phyloP scores from a whole-genome alignment of 2,329 filamentous ascomycete genomes.

The Xylariaceae sp. region DNA sequence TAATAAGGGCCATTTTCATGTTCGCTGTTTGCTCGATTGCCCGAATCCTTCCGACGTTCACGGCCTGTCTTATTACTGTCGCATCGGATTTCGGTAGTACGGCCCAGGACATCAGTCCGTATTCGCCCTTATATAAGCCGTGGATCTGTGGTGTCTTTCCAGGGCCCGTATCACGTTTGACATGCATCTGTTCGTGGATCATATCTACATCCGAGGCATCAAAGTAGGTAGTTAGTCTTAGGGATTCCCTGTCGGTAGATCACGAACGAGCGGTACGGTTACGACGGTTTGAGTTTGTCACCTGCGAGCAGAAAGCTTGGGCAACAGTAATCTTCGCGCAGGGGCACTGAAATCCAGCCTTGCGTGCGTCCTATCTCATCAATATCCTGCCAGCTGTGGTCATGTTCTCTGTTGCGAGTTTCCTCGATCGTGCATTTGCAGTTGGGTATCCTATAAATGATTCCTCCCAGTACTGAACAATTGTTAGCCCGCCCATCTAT shows the following conservation, averaged over 20 bases:
- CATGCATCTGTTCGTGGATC: neutral
- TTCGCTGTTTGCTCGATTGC: no score
- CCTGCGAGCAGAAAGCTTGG: neutral
- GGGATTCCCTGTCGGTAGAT: neutral
- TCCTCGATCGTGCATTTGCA: slow-evolving; percentile 1
- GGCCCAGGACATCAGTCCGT: no score
- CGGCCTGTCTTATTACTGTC: no score
- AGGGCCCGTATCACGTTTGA: no score
- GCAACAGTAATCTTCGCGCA: neutral
- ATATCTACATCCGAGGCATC: neutral
- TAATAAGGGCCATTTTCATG: no score
- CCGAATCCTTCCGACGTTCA: no score
- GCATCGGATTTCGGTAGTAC: no score
- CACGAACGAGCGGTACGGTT: neutral
- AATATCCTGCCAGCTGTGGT: slow-evolving; percentile 1
- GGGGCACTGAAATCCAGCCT: neutral
- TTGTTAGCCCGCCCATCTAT: slow-evolving; percentile 2
- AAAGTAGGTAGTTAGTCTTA: neutral
- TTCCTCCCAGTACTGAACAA: neutral
- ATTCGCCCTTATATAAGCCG: no score
- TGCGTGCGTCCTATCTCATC: slow-evolving; percentile 2
- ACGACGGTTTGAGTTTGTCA: neutral
- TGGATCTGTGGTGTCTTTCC: no score
- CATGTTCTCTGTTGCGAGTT: slow-evolving; percentile 2
- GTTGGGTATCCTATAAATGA: slow-evolving; percentile 11